Evolutionary conservation across 1,284 basidiomycete genomes (phyloP), one percentile per base, ranked within the genome.

Genomic region (Phylloboletellus chloephorus): DNA sequence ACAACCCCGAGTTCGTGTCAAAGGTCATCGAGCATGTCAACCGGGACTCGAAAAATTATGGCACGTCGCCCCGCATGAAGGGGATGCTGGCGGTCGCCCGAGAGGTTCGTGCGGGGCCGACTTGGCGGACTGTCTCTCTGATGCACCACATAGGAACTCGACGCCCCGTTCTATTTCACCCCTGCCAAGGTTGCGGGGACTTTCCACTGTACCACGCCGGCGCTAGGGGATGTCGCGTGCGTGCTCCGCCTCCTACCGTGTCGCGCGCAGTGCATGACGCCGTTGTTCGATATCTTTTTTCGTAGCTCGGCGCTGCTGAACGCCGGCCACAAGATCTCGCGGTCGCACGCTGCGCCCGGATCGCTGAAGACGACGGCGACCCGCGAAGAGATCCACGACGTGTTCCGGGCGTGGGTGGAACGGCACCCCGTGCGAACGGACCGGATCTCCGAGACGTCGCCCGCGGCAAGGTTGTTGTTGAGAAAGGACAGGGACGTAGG

Each of bases 1-100:
- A 98, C 56, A 78, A 94, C 57, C 57, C 67, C 1, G 69, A 67
- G 0, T 99, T 98, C 54, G 76, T 91, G 20, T 60, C 67, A 8
- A 77, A 79, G 47, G 79, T 95, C 7, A 67, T 98, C n/a, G 67
- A 75, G 19, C 85, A 90, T 52, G 68, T 96, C 7, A 76, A 87
- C 49, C 64, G 56, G 11, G 76, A 79, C 46, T 56, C 72, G 43
- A 67, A 68, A 22, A 73, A 71, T 37, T 96, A 95, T 58, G 82
- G 82, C 16, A 98, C 96, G 0, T 73, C 76, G 19, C 54, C 77
- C 0, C 73, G 96, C 35, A 98, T 99, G 79, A 85, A 85, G 61
- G 95, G 96, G 2, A 98, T 99, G 96, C 70, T 98, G 34, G 84
- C 82, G 4, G 74, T 95, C 0, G 93, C 94, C 0, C 78, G 82